Percentiles rank a stretch among this genome's conserved stretches.
phyloP scores from a whole-genome alignment of 2,329 filamentous ascomycete genomes.

The Alternaria ventricosa region DNA sequence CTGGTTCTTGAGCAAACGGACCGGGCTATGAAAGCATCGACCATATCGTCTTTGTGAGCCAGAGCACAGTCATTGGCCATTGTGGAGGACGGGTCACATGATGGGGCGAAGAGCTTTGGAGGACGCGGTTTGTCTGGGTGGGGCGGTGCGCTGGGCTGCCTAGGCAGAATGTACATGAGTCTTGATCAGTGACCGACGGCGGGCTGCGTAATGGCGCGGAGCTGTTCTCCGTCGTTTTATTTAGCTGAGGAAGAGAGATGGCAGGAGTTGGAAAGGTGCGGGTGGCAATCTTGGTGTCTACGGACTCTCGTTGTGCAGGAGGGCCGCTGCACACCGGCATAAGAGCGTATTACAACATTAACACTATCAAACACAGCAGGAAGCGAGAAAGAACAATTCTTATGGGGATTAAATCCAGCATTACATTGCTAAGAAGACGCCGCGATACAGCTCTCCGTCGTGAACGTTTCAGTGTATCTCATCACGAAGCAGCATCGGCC shows the following conservation, averaged over 20 bases:
- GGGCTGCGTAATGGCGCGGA: neutral
- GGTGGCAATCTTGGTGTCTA: neutral
- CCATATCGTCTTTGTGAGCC: neutral
- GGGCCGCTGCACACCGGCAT: neutral
- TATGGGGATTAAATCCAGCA: neutral
- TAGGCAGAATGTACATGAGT: neutral
- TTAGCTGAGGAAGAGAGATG: no score
- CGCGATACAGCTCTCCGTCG: neutral
- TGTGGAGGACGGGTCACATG: neutral
- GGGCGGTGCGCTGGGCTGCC: neutral
- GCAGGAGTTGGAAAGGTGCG: neutral
- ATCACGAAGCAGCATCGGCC: neutral
- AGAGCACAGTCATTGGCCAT: neutral
- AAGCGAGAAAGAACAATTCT: no score
- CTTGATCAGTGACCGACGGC: neutral
- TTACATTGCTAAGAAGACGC: neutral
- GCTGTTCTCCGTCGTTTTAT: neutral
- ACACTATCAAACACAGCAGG: neutral
- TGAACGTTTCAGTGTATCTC: neutral
- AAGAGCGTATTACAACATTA: neutral
- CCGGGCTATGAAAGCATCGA: neutral
- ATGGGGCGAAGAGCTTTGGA: no score
- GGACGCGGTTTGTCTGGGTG: no score
- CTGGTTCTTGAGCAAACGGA: neutral
- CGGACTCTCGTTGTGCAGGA: neutral